A percentile compares a stretch with the other conserved stretches of the same genome.
Evolutionary conservation across 805 yeast genomes (phyloP).

Genomic region (Spathaspora passalidarum): DNA sequence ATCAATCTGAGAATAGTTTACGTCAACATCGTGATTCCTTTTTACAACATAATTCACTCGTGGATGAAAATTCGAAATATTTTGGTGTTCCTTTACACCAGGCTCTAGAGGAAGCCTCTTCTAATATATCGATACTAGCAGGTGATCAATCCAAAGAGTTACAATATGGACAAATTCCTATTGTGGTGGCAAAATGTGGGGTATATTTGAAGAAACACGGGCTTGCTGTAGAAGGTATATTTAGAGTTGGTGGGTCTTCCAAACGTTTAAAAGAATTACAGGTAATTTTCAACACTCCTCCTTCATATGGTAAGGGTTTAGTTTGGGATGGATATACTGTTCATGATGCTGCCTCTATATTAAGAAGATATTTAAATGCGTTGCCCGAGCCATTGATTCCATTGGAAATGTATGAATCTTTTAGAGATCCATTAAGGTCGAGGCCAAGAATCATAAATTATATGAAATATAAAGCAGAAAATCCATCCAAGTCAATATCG

Average conservation of each 20-base stretch:
- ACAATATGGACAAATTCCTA: slow-evolving; percentile 85
- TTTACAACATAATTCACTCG: slow-evolving; percentile 40
- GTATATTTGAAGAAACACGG: slow-evolving; percentile 76
- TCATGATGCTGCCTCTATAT: slow-evolving; percentile 92
- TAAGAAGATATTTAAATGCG: slow-evolving; percentile 81
- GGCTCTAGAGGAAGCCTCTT: slow-evolving; percentile 74
- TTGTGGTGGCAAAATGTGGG: slow-evolving; percentile 95
- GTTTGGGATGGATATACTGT: slow-evolving; percentile 93
- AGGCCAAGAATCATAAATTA: slow-evolving; percentile 65
- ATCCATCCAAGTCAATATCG: slow-evolving; percentile 21
- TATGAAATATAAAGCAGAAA: slow-evolving; percentile 55
- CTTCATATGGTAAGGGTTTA: slow-evolving; percentile 82
- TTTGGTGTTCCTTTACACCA: slow-evolving; percentile 75
- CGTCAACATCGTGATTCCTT: slow-evolving; percentile 52
- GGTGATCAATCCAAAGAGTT: slow-evolving; percentile 43
- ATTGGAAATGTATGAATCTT: slow-evolving; percentile 65
- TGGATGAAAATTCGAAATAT: slow-evolving; percentile 53
- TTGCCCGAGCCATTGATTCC: slow-evolving; percentile 94
- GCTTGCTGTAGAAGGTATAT: slow-evolving; percentile 82
- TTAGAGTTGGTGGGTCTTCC: slow-evolving; percentile 88
- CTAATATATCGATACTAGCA: slow-evolving; percentile 64
- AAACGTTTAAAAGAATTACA: slow-evolving; percentile 86
- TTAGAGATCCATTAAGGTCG: slow-evolving; percentile 69
- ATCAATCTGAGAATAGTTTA: slow-evolving; percentile 27
- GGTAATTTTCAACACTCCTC: slow-evolving; percentile 78